Percentiles rank a stretch among this genome's conserved stretches.
Conservation (phyloP, 108 stramenopile species). For the Aurantiochytrium sp. region DNA sequence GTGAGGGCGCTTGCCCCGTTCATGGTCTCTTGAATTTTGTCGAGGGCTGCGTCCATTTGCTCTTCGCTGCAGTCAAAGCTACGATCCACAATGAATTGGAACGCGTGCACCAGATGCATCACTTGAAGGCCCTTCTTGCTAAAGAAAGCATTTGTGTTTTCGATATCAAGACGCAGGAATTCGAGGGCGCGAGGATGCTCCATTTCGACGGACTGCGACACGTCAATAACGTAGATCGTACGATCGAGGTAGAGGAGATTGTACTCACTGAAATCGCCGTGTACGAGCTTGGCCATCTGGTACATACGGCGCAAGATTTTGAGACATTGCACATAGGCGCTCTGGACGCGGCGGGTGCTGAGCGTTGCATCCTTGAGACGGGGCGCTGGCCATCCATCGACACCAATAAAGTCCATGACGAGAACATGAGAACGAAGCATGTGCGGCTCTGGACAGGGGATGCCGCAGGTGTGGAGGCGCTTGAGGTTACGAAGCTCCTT, state of each 20-base stretch:
- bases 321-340: slow-evolving; percentile 75
- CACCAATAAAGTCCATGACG: slow-evolving; percentile 94
- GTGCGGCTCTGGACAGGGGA: slow-evolving; percentile 76
- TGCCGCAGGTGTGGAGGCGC: slow-evolving; percentile 69
- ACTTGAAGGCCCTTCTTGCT: slow-evolving; percentile 58
- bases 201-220: slow-evolving; percentile 87
- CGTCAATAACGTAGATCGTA: slow-evolving; percentile 87
- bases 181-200: slow-evolving; percentile 91
- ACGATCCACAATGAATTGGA: slow-evolving; percentile 35
- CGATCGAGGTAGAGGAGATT: slow-evolving; percentile 89
- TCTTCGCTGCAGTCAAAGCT: slow-evolving; percentile 20
- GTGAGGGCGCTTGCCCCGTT: not conserved
- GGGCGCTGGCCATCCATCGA: slow-evolving; percentile 87
- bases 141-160: slow-evolving; percentile 94
- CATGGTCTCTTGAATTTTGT: not conserved
- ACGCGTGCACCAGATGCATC: slow-evolving; percentile 21
- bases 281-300: slow-evolving; percentile 77
- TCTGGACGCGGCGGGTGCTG: slow-evolving; percentile 56
- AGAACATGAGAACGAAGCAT: slow-evolving; percentile 85
- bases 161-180: slow-evolving; percentile 87
- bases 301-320: slow-evolving; percentile 77
- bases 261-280: slow-evolving; percentile 76
- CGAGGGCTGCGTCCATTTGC: slow-evolving; percentile 8
- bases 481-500: slow-evolving; percentile 95
- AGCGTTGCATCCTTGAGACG: slow-evolving; percentile 79